A percentile compares a stretch with the other conserved stretches of the same genome.
phyloP scores from a whole-genome alignment of 805 yeast genomes.

The Debaryomyces prosopidis region DNA sequence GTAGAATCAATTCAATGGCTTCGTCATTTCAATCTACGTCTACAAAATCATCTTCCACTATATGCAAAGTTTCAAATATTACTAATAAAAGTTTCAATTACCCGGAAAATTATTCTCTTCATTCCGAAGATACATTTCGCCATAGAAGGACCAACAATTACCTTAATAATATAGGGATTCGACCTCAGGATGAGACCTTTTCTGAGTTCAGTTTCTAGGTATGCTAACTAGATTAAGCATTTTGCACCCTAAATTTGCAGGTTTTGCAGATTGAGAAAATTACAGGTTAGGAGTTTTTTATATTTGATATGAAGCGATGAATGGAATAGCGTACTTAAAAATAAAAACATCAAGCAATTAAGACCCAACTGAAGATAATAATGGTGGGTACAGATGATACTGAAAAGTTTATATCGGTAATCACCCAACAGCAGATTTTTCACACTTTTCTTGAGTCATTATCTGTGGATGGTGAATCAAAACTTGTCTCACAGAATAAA shows the following conservation, averaged over 20 bases:
- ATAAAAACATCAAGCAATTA: background rate
- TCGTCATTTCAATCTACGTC: background rate
- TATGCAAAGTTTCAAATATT: too few relatives aligned
- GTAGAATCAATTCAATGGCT: background rate
- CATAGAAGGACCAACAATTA: background rate
- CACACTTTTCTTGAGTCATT: constrained; percentile 4
- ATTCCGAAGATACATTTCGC: background rate
- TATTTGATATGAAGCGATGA: background rate
- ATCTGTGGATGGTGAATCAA: background rate
- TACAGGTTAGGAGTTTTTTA: background rate
- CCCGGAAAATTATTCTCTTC: too few relatives aligned
- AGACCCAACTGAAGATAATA: background rate
- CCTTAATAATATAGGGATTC: background rate
- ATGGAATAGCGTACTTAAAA: too few relatives aligned
- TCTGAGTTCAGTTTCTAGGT: background rate
- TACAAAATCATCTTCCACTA: background rate
- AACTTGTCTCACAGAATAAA: constrained; percentile 1
- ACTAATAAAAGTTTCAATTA: too few relatives aligned
- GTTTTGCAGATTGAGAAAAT: too few relatives aligned
- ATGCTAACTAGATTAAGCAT: background rate
- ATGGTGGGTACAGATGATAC: background rate
- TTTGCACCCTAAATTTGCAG: background rate
- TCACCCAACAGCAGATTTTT: constrained; percentile 12
- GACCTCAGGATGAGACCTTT: background rate
- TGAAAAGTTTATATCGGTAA: constrained; percentile 7